phyloP scores from a whole-genome alignment of 179 eudicot genomes.

The Sideroxylon spinosum region DNA sequence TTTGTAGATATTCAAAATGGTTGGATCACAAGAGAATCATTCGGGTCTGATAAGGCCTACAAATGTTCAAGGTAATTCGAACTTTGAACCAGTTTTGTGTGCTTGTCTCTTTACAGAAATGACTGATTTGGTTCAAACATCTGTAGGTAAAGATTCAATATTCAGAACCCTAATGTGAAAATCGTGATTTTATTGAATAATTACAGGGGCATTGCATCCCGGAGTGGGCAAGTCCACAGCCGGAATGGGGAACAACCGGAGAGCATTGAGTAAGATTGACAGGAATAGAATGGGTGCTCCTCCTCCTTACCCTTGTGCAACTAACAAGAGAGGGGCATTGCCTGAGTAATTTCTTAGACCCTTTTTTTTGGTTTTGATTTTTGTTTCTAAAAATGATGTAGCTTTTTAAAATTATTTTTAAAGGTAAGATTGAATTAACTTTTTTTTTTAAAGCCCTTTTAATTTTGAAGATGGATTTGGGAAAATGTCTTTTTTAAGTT shows the following conservation, averaged over 20 bases:
- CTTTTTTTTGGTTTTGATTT: not conserved
- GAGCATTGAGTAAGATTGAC: constrained; percentile 57
- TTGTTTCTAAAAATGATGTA: no score
- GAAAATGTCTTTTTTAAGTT: no score
- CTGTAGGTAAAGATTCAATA: not conserved
- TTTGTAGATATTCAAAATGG: constrained; percentile 29
- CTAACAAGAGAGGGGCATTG: constrained; percentile 37
- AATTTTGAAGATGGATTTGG: no score
- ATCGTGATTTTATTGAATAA: not conserved
- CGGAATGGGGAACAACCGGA: constrained; percentile 49
- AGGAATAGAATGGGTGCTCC: constrained; percentile 34
- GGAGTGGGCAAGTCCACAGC: constrained; percentile 44
- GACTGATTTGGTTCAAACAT: not conserved
- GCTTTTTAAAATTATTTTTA: no score
- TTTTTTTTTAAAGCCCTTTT: no score
- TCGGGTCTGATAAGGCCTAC: constrained; percentile 25
- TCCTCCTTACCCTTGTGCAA: constrained; percentile 41
- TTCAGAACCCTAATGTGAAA: constrained; percentile 4
- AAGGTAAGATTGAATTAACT: no score
- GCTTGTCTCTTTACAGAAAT: not conserved
- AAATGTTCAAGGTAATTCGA: constrained; percentile 35
- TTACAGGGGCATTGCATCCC: constrained; percentile 25
- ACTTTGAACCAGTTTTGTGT: constrained; percentile 1
- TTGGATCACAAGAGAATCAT: constrained; percentile 40
- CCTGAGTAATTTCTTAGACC: constrained; percentile 24